Base-by-base conservation (phyloP, 2,329 filamentous ascomycete species). In the Elsinoe australis region DNA sequence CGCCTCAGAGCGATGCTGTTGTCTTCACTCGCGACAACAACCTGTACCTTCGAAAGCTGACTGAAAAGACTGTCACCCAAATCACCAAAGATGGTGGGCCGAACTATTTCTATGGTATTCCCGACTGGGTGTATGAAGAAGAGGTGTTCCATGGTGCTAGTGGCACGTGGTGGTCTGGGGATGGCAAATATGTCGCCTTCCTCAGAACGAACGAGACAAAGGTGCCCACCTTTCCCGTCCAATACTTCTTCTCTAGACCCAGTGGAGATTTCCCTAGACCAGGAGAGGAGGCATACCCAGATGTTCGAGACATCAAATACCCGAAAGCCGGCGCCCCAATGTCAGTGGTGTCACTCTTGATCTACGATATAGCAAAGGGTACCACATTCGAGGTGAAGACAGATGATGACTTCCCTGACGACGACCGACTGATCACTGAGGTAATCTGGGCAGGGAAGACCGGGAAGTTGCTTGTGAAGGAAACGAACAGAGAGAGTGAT, bases 71-170 rank as follows among this genome's bases (percentile, higher is more conserved):
- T 12, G 75, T 87, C 3, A 73, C 76, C 4, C 79, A 83, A 53
- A 83, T 98, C 57, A 96, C 92, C 1, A 79, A 73, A 47, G 90
- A 98, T 61, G 92, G 94, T 9, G 87, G 90, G 0, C 72, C 80
- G 0, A 81, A 96, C 57, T 79, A 92, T 51, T 98, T 98, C 66
- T 95, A 98, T 59, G 92, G 92, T 14, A 80, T 95, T 15, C 92
- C 92, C 0, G 94, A 98, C 64, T 98, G 92, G 92, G 92, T 96
- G 0, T 95, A 94, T 59, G 87, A 94, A 61, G 80, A 84, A 58
- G 87, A 94, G 64, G 87, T 94, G 2, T 86, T 96, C 53, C 66
- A 71, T 10, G 83, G 78, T 1, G 85, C 86, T 56, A 87, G 79
- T 52, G 90, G 86, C 4, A 94, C 89, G 1, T 98, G 94, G 92